These are phyloP conservation scores for Xylariales sp. DNA, from an alignment of 2,329 filamentous ascomycete species.

Conservation along the genomic window DNA sequence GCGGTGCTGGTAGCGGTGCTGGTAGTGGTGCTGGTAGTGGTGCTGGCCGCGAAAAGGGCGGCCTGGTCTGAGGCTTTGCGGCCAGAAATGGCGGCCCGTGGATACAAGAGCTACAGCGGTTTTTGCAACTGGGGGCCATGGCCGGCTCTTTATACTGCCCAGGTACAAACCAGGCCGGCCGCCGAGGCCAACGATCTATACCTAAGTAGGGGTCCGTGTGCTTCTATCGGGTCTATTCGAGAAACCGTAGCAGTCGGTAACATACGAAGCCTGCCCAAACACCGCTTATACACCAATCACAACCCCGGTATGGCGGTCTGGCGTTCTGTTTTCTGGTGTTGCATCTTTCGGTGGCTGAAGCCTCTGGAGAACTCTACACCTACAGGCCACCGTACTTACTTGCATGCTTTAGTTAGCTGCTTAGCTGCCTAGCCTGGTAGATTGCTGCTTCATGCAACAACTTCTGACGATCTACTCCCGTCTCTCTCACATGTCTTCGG, in stretches of 20 bases:
- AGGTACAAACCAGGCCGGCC: constrained; percentile 22
- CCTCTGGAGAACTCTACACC: not conserved
- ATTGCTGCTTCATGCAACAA: constrained; percentile 15
- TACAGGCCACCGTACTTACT: not conserved
- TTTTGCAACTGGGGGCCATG: constrained; percentile 43
- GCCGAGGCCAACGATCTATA: too few species aligned
- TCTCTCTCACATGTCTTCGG: not conserved
- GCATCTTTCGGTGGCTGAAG: constrained; percentile 24
- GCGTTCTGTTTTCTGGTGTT: not conserved
- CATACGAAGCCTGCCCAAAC: constrained; percentile 11
- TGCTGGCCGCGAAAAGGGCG: constrained; percentile 44
- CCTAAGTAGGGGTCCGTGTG: constrained; percentile 3
- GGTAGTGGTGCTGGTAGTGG: constrained; percentile 41
- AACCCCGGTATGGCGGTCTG: constrained; percentile 25
- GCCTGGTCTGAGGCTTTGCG: constrained; percentile 47
- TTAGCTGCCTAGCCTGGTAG: constrained; percentile 12
- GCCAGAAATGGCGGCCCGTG: constrained; percentile 45
- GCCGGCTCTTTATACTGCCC: constrained; percentile 46
- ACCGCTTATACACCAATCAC: constrained; percentile 47
- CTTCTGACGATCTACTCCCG: constrained; percentile 19
- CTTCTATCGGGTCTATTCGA: constrained; percentile 40
- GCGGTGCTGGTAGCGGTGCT: constrained; percentile 35
- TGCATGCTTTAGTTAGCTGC: not conserved
- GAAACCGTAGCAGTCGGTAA: constrained; percentile 14
- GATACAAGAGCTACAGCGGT: constrained; percentile 38